Evolutionary conservation across 306 rosid genomes (phyloP), one percentile per base, ranked within the genome.

Genomic region (Sophora flavescens): DNA sequence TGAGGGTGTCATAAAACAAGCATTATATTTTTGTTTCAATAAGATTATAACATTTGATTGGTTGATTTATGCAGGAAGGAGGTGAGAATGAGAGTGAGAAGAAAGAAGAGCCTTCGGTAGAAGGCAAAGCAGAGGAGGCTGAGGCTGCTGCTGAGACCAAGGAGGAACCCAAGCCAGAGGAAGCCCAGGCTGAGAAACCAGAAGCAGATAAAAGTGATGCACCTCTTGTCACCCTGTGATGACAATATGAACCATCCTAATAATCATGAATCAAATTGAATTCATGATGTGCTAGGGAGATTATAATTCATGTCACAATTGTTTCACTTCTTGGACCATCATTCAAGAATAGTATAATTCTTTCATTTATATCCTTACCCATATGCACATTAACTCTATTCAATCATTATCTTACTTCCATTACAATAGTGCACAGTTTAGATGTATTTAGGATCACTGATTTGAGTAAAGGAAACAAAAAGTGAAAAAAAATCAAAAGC

Each of bases 91-190:
- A 80, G 80, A 77, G 38, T 28, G n/a, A 80, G 64, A 70, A 79
- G 15, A 86, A 79, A 53, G 83, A 85, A 5, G 88, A 77, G 45
- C n/a, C 89, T 9, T 68, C 82, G 87, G 65, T 86, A 63, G 89
- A 80, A 22, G 22, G 22, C 22, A 22, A 22, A 58, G 22, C 18
- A 13, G 72, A 66, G 47, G 44, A 70, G 63, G 81, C 68, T 76
- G 82, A 69, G 77, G 81, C 33, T 53, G 61, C 4, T 0, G 6
- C 58, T 54, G 86, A 74, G 78, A 26, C 56, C 13, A 15, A 71
- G n/a, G 83, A 70, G 51, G 75, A 51, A 28, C 70, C 35, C 5
- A n/a, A 30, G 8, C 63, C 7, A 36, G 83, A 18, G 35, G 48
- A 66, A 42, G 30, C 8, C 56, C 1, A 50, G 56, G 18, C 39